phyloP scores from a whole-genome alignment of 2,329 filamentous ascomycete species.

The Fusarium cyanostomum region DNA sequence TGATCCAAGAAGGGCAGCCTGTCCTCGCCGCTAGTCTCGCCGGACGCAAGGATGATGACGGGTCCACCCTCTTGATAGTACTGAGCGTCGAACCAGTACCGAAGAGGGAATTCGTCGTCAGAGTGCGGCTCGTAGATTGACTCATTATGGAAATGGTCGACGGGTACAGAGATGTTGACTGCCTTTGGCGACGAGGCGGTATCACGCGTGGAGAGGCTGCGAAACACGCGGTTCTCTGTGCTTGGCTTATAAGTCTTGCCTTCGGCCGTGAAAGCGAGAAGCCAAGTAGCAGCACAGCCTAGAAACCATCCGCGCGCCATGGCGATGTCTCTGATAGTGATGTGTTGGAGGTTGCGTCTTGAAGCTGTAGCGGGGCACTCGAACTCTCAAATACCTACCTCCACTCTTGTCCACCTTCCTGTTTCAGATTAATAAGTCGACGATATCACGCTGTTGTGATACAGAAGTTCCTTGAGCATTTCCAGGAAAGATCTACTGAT shows the following conservation, averaged over 20 bases:
- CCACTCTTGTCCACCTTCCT: conserved; percentile 10
- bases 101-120: conserved; percentile 71
- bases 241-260: neutral
- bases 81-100: conserved; percentile 85
- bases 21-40: conserved; percentile 72
- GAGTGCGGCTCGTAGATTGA: conserved; percentile 80
- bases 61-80: conserved; percentile 82
- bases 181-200: conserved; percentile 1
- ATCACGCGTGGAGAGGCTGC: conserved; percentile 2
- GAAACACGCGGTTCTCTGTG: neutral
- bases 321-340: neutral
- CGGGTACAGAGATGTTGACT: conserved; percentile 56
- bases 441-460: conserved; percentile 4
- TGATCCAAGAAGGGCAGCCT: conserved; percentile 78
- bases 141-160: conserved; percentile 89
- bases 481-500: conserved; percentile 14
- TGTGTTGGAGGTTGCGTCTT: neutral
- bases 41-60: conserved; percentile 78
- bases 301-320: conserved; percentile 26
- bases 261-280: conserved; percentile 8
- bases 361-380: neutral
- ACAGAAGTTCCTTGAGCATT: conserved; percentile 27
- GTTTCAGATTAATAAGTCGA: conserved; percentile 14
- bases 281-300: conserved; percentile 2
- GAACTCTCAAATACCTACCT: conserved; percentile 4